Base-by-base conservation (phyloP, 345 rosid species). In the Brassica incana region DNA sequence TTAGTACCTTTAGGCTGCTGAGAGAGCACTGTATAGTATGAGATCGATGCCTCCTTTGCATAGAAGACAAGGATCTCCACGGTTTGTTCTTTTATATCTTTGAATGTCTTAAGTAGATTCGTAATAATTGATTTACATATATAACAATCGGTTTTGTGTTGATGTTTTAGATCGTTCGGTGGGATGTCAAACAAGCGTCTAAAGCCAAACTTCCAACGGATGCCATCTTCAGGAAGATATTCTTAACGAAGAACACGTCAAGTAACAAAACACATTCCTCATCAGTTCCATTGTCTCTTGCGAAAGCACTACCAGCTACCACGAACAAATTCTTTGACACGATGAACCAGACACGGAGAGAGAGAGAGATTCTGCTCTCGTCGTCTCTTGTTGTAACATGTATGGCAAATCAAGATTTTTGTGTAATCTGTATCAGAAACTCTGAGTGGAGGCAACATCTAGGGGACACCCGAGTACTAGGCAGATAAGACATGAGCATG, bases 201-300 rank as follows among this genome's bases (percentile, higher is more conserved):
- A 40, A 93, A 88, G 87, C 89, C 88, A 2, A 95, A 90, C 64
- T 93, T 89, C 75, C 88, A 88, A 6, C 83, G 95, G 73, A 88
- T 90, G 89, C 88, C 95, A 14, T 86, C 97, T 45, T 89, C 98
- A 61, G 90, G 90, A 69, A 85, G 99, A 90, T 93, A 84, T 69
- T 85, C 92, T 25, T 91, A 68, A 66, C 30, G 3, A 87, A 59
- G 11, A 56, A 25, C 56, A 50, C 18, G n/a, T 65, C 23, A 69
- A 66, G 59, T 33, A 16, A 54, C 23, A 2, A 54, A 54, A 3
- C 60, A 65, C 16, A 52, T 18, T 54, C 36, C 8, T 0, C 38
- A 40, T 16, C 65, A 75, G 0, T 69, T 29, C 33, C 75, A 36
- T 36, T 15, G 5, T 54, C 61, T 16, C 10, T 16, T 54, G 25